Evolutionary conservation across 208 protist genomes (phyloP).

Genomic region (Trypanosomatidae sp.): DNA sequence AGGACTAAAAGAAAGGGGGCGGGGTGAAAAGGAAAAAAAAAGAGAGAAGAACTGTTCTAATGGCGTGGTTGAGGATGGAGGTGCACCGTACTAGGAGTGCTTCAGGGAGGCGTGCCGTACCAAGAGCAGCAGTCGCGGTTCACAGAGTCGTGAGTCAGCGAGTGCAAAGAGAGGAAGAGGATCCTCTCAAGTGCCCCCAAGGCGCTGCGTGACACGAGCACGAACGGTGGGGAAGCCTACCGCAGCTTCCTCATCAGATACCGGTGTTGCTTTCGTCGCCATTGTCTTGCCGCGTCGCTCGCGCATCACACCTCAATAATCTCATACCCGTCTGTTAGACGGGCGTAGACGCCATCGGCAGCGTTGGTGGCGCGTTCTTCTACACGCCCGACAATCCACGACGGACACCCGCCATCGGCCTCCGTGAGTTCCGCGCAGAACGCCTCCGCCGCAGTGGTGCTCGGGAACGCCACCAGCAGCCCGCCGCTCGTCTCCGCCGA

Average conservation of each 20-base stretch:
- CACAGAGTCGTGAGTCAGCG: neutral
- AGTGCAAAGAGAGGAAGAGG: neutral
- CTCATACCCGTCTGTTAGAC: constrained; percentile 48
- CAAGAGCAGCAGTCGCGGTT: neutral
- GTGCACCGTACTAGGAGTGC: neutral
- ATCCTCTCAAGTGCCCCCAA: neutral
- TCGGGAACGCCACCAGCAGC: constrained; percentile 86
- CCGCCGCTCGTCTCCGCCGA: constrained; percentile 96
- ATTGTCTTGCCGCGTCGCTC: neutral
- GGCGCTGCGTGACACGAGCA: no score
- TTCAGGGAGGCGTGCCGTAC: neutral
- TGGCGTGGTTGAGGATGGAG: neutral
- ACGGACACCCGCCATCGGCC: constrained; percentile 61
- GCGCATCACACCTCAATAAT: constrained; percentile 59
- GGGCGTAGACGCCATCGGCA: constrained; percentile 37
- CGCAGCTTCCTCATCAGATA: neutral
- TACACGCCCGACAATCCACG: constrained; percentile 91
- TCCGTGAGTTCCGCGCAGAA: constrained; percentile 74
- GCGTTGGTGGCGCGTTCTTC: constrained; percentile 14
- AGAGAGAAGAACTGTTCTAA: neutral
- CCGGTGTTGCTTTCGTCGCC: neutral
- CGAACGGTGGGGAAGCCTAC: neutral
- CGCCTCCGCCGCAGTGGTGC: constrained; percentile 43
- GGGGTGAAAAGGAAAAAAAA: neutral
- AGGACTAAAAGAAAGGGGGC: neutral